Evolutionary conservation across 371 early-diverging fungal species (phyloP), one percentile per base, ranked within the genome.

Genomic region (Batkoa obscura): DNA sequence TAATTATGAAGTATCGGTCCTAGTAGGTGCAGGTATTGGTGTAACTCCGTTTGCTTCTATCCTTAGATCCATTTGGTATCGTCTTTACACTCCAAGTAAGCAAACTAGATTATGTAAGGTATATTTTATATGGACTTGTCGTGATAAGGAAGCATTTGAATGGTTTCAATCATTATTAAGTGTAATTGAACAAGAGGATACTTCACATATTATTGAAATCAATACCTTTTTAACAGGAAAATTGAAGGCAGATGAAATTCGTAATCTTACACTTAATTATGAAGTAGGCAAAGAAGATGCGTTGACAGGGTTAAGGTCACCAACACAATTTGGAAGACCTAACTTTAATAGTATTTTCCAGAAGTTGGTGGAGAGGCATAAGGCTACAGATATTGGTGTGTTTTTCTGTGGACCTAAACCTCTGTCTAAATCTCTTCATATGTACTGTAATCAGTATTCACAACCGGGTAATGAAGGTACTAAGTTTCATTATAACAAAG

Each of bases 11-110:
- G 80, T 74, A 1, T 70, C 79, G 1, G 71, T 88, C 48, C 69
- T 85, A 31, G 80, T 86, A 51, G 84, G 83, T 8, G 84, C 86
- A 0, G 86, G 84, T n/a, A 84, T 84, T 41, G 85, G 85, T 32
- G 80, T 80, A 31, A 84, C 85, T 4, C 84, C 84, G 0, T 84
- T 82, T 60, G 78, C 77, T 10, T 72, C 73, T 41, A 75, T 84
- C 50, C 64, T 84, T 36, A 81, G 83, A 47, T 73, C 77, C 35
- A 75, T 84, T 51, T 75, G 72, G 73, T 75, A 70, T 1, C 57
- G 62, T 3, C 50, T 63, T 15, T 57, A 67, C 23, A 43, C 46
- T 52, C 60, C 62, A 12, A 64, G 60, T 38, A 71, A 70, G 50
- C 59, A 61, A 52, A 62, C 65, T 30, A 58, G 62, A 1, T 56